Base-by-base conservation (phyloP, 116 monocot species). In the Posidonia oceanica region DNA sequence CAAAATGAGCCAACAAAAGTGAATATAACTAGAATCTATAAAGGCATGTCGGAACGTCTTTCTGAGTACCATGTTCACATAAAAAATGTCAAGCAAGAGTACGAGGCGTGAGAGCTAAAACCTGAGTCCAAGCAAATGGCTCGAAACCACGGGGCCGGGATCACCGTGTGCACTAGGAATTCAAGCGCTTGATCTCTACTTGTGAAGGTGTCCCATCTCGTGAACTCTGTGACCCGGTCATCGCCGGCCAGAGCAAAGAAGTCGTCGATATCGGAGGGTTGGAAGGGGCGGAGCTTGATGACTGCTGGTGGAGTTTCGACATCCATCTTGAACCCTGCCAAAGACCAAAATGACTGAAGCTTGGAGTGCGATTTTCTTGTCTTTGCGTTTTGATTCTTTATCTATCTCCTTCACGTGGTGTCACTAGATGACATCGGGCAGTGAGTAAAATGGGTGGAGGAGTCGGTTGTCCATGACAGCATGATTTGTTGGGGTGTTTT, bases 111-210 rank as follows among this genome's bases (percentile, higher is more conserved):
- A 29, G 29, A 29, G 29, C 29, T 29, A 29, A 29, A 56, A 56
- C 56, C 56, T 56, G 56, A 56, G 36, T 66, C 41, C 11, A 71
- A 21, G 48, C 71, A 77, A 23, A 77, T 51, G 66, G 77, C 71
- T 0, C 65, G 54, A 42, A 37, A 77, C 66, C 56, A 77, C 6
- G 71, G 77, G 14, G 71, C 71, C 14, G 77, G 77, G 36, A 77
- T 4, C 57, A 67, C 29, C 1, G 59, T 71, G 29, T 65, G 16
- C 16, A 21, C 10, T 5, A 77, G 41, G 77, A 40, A 71, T 29
- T 16, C 62, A 2, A 59, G 36, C 54, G 54, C 62, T 4, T 55
- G 23, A 4, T 54, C 71, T 23, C 57, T 44, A 65, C 20, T 66
- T 2, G 57, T 59, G 66, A 14, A 72, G 40, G 72, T 17, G 48